phyloP scores from a whole-genome alignment of 2,329 filamentous ascomycete genomes.

The Aspergillus costaricaensis region DNA sequence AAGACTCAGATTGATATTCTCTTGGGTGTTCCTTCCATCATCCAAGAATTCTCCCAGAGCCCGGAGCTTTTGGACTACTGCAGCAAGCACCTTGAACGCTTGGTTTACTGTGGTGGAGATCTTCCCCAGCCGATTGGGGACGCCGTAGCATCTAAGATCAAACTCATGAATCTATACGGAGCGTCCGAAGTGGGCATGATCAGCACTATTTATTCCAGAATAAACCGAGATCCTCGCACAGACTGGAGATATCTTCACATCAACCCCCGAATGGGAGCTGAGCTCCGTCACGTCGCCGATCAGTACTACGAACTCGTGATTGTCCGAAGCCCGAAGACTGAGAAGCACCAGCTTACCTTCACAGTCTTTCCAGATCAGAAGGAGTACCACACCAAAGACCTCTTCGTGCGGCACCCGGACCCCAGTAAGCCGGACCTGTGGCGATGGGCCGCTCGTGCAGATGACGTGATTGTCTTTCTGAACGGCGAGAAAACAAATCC shows the following conservation, averaged over 20 bases:
- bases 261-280: slow-evolving; percentile 28
- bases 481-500: slow-evolving; percentile 30
- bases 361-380: slow-evolving; percentile 32
- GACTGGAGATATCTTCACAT: slow-evolving; percentile 40
- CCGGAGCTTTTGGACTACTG: slow-evolving; percentile 27
- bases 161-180: slow-evolving; percentile 36
- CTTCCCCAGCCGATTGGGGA: slow-evolving; percentile 40
- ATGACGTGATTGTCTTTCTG: slow-evolving; percentile 29
- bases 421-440: slow-evolving; percentile 17
- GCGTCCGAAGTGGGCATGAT: slow-evolving; percentile 34
- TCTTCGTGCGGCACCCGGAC: slow-evolving; percentile 34
- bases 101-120: slow-evolving; percentile 43
- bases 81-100: slow-evolving; percentile 30
- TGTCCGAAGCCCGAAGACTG: slow-evolving; percentile 23
- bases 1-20: slow-evolving; percentile 16
- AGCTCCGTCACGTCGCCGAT: slow-evolving; percentile 27
- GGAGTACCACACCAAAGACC: slow-evolving; percentile 39
- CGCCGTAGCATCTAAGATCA: slow-evolving; percentile 35
- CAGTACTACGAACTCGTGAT: slow-evolving; percentile 39
- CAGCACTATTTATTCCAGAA: slow-evolving; percentile 20
- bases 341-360: slow-evolving; percentile 31
- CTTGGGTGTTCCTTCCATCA: slow-evolving; percentile 23
- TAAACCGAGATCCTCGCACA: slow-evolving; percentile 21
- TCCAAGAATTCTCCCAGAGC: slow-evolving; percentile 36
- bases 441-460: slow-evolving; percentile 18